Percentiles rank a stretch among this genome's conserved stretches.
Conservation (phyloP, 129 eudicot species). For the Centaurea solstitialis region DNA sequence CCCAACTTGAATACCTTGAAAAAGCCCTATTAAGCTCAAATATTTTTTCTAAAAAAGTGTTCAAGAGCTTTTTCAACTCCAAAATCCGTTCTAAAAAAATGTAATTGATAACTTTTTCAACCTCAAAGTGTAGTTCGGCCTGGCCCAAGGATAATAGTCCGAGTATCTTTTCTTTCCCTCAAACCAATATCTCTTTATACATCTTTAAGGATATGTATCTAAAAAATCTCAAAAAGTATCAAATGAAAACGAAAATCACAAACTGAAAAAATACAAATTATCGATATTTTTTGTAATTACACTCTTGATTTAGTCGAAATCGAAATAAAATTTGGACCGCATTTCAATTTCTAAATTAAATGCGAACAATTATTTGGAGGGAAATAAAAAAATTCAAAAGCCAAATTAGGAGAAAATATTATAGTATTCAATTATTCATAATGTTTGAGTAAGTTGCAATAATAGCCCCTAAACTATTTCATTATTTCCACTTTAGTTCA, state of each 20-base stretch:
- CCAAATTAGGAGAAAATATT: background rate
- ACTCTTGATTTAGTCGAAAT: background rate
- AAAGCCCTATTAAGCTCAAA: too few species aligned
- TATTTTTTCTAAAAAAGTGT: too few species aligned
- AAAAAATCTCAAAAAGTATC: background rate
- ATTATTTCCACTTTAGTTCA: background rate
- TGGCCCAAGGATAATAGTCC: too few species aligned
- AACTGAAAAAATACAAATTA: background rate
- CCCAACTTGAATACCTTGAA: too few species aligned
- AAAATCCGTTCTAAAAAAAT: too few species aligned
- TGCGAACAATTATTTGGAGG: background rate
- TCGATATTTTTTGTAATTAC: background rate
- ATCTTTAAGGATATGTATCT: too few species aligned
- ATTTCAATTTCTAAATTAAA: background rate
- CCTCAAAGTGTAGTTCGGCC: too few species aligned
- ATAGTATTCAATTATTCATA: background rate
- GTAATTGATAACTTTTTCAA: too few species aligned
- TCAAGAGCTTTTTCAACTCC: background rate
- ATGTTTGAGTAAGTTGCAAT: background rate
- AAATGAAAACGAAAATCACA: too few species aligned
- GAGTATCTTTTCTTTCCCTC: too few species aligned
- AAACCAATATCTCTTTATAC: too few species aligned
- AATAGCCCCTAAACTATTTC: constrained; percentile 14
- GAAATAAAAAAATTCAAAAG: constrained; percentile 11
- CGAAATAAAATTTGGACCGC: background rate